Evolutionary conservation across 805 yeast species (phyloP).

Genomic region (Nematodospora valgi): DNA sequence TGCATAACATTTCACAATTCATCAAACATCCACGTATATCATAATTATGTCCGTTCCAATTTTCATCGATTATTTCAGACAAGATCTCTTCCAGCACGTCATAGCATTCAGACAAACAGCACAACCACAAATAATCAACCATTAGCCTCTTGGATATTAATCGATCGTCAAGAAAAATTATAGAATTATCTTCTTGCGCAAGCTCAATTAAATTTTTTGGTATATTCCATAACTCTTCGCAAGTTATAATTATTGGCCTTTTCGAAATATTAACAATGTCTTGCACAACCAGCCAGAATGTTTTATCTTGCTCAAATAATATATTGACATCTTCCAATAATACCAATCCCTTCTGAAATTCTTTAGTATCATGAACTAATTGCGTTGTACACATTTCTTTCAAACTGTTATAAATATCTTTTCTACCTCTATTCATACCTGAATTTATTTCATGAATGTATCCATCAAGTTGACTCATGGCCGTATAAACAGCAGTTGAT

Average conservation of each 20-base stretch:
- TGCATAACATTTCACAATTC: slow-evolving; percentile 43
- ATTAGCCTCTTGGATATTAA: slow-evolving; percentile 15
- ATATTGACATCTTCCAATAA: slow-evolving; percentile 85
- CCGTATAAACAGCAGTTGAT: slow-evolving; percentile 67
- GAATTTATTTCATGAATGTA: slow-evolving; percentile 81
- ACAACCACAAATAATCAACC: slow-evolving; percentile 38
- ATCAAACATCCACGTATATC: slow-evolving; percentile 50
- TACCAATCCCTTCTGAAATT: slow-evolving; percentile 61
- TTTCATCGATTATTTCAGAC: slow-evolving; percentile 18
- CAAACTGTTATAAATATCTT: slow-evolving; percentile 61
- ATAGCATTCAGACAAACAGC: slow-evolving; percentile 33
- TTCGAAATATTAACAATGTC: slow-evolving; percentile 58
- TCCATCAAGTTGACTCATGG: slow-evolving; percentile 58
- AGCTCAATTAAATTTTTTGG: slow-evolving; percentile 48
- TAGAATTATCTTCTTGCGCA: slow-evolving; percentile 41
- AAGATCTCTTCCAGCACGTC: slow-evolving; percentile 29
- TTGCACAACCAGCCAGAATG: slow-evolving; percentile 74
- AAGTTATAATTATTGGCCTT: slow-evolving; percentile 69
- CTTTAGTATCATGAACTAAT: slow-evolving; percentile 49
- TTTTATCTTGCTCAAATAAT: slow-evolving; percentile 70
- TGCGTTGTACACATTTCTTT: slow-evolving; percentile 84
- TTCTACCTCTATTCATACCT: slow-evolving; percentile 68
- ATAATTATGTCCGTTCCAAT: slow-evolving; percentile 15
- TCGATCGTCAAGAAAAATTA: slow-evolving; percentile 27
- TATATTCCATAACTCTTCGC: slow-evolving; percentile 45